These are phyloP conservation scores for Fomitopsis pulvina DNA, from an alignment of 768 basidiomycete species.

Conservation along the genomic window DNA sequence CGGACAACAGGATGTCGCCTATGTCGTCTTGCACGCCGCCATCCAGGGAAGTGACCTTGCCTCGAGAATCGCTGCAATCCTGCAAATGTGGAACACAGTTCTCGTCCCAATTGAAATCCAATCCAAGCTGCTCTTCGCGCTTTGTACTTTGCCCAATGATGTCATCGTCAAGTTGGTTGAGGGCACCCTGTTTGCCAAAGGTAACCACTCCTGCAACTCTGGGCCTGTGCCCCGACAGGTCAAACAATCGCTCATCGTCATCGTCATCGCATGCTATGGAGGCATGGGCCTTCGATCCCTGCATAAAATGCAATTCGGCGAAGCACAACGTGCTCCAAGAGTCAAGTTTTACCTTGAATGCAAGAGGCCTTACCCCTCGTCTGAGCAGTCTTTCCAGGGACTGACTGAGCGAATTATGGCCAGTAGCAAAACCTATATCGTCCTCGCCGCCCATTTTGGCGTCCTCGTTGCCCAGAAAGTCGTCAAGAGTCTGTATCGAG, in stretches of 20 bases:
- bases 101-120: not conserved
- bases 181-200: too few relatives aligned
- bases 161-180: too few relatives aligned
- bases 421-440: not conserved
- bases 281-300: not conserved
- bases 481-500: not conserved
- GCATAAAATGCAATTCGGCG: not conserved
- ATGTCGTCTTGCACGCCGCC: too few relatives aligned
- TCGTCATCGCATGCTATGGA: not conserved
- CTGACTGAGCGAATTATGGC: slow-evolving; percentile 1
- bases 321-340: not conserved
- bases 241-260: not conserved
- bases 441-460: not conserved
- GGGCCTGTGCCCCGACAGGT: not conserved
- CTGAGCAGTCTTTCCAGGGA: slow-evolving; percentile 12
- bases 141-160: not conserved
- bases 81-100: not conserved
- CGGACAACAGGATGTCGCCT: too few relatives aligned
- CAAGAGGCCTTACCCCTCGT: not conserved
- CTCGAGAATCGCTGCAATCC: too few relatives aligned
- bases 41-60: too few relatives aligned
- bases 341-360: slow-evolving; percentile 6
- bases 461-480: not conserved
- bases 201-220: too few relatives aligned
- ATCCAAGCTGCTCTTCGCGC: not conserved